Conservation (phyloP, 164 flowering plant genomes). For the Annona squamosa region DNA sequence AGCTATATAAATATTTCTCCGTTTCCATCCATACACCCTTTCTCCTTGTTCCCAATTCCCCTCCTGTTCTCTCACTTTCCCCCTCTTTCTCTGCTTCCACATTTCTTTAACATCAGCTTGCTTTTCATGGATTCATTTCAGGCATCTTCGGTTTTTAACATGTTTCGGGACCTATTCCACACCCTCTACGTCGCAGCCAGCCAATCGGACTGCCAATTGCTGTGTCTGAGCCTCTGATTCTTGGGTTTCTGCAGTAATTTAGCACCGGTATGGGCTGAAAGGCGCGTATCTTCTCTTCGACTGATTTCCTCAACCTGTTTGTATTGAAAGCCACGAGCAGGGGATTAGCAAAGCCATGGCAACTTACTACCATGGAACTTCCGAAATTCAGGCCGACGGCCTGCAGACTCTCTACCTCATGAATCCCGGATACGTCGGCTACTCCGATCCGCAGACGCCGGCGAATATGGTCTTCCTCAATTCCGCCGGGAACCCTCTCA, state of each 20-base stretch:
- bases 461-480: conserved; percentile 52
- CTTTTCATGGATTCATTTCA: too few species aligned
- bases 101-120: too few species aligned
- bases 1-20: background rate
- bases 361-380: conserved; percentile 67
- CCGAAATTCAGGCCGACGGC: conserved; percentile 76
- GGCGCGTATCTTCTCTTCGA: background rate
- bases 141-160: too few species aligned
- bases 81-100: too few species aligned
- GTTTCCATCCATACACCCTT: background rate
- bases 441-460: conserved; percentile 38
- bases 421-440: conserved; percentile 76
- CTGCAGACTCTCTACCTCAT: conserved; percentile 82
- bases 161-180: too few species aligned
- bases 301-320: too few species aligned
- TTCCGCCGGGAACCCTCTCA: conserved; percentile 22
- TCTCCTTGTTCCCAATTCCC: background rate
- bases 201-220: too few species aligned
- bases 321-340: background rate
- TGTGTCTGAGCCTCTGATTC: too few species aligned
- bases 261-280: background rate
- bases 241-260: background rate
- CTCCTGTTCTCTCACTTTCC: background rate
- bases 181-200: too few species aligned
- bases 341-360: conserved; percentile 40